Percentiles rank a stretch among this genome's conserved stretches.
Evolutionary conservation across 2,329 filamentous ascomycete species (phyloP).

Genomic region (Colletotrichum sojae): DNA sequence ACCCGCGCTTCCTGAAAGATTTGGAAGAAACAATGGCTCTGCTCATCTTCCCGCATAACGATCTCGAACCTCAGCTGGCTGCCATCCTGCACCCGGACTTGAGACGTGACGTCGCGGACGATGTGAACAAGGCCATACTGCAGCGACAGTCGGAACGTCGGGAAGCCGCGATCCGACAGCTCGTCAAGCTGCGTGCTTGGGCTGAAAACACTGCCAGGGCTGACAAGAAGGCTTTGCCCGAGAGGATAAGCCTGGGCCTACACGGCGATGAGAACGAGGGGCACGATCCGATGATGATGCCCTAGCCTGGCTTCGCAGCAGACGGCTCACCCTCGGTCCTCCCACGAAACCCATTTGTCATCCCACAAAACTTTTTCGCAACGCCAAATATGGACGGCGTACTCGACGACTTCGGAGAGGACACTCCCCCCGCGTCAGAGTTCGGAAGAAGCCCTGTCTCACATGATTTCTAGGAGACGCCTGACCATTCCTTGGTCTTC

Average conservation of each 20-base stretch:
- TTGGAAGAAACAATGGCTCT: constrained; percentile 94
- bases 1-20: constrained; percentile 85
- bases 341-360: too few relatives aligned
- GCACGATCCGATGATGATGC: constrained; percentile 39
- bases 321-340: neutral
- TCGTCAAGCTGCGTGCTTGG: constrained; percentile 89
- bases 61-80: constrained; percentile 81
- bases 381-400: too few relatives aligned
- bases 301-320: constrained; percentile 16
- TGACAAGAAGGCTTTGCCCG: constrained; percentile 58
- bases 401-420: too few relatives aligned
- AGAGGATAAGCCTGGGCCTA: constrained; percentile 56
- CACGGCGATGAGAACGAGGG: constrained; percentile 46
- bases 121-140: constrained; percentile 91
- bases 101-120: constrained; percentile 85
- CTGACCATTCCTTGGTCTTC: neutral
- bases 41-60: constrained; percentile 88
- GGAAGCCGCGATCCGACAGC: constrained; percentile 85
- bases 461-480: neutral
- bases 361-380: too few relatives aligned
- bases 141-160: constrained; percentile 78
- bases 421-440: too few relatives aligned
- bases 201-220: constrained; percentile 76
- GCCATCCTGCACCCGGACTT: constrained; percentile 84
- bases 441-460: too few relatives aligned